phyloP scores from a whole-genome alignment of 495 filamentous ascomycete species.

The Podospora pseudopauciseta region DNA sequence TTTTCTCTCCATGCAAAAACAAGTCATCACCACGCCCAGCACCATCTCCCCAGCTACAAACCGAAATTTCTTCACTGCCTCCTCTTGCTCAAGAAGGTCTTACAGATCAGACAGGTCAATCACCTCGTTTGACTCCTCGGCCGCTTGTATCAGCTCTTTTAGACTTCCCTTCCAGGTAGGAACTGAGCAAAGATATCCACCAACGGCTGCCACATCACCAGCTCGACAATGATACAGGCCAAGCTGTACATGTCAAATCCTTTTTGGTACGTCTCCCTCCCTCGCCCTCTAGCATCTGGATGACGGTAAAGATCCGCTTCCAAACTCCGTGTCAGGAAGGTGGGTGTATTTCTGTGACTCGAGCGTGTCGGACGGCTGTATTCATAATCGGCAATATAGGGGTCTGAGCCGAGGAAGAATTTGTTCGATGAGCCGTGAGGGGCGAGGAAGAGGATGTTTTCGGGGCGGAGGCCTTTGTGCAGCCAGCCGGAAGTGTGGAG shows the following conservation, averaged over 20 bases:
- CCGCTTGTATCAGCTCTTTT: background rate
- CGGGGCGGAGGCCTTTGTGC: conserved; percentile 37
- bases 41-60: too few relatives aligned
- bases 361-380: background rate
- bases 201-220: background rate
- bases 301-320: background rate
- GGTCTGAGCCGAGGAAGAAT: conserved; percentile 19
- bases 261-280: background rate
- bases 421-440: conserved; percentile 4
- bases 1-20: too few relatives aligned
- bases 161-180: background rate
- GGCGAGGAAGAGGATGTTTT: conserved; percentile 37
- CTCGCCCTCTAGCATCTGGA: background rate
- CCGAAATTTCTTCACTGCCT: too few relatives aligned
- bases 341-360: background rate
- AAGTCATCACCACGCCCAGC: too few relatives aligned
- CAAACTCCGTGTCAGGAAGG: background rate
- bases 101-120: background rate
- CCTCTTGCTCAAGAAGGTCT: background rate
- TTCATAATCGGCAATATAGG: conserved; percentile 20
- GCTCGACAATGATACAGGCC: background rate
- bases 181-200: background rate
- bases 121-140: background rate
- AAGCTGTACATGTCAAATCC: background rate
- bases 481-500: conserved; percentile 40